Conservation (phyloP, 2,329 filamentous ascomycete genomes). For the Aspergillus transmontanensis region DNA sequence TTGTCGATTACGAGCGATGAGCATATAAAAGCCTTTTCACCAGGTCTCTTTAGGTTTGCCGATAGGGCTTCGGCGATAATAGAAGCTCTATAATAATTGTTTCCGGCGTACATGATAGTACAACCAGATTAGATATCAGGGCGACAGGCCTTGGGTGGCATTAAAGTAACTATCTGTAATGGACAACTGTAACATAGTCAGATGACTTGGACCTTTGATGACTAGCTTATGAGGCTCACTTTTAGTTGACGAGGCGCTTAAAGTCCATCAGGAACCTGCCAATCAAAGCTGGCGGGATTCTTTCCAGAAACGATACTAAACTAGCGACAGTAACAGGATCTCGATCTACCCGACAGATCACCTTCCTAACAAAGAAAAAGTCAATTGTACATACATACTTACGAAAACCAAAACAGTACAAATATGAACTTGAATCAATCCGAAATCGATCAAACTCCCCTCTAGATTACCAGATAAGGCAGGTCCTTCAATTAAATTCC, state of each 20-base stretch:
- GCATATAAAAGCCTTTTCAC: slow-evolving; percentile 10
- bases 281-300: not conserved
- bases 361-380: not conserved
- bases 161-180: no score
- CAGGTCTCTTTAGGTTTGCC: not conserved
- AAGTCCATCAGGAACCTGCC: not conserved
- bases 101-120: no score
- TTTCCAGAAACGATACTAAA: not conserved
- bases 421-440: not conserved
- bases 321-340: not conserved
- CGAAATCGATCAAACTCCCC: no score
- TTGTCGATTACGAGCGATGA: slow-evolving; percentile 21
- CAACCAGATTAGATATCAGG: no score
- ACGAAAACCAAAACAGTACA: no score
- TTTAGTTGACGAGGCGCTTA: not conserved
- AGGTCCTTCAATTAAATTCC: not conserved
- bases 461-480: not conserved
- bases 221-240: not conserved
- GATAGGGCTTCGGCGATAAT: not conserved
- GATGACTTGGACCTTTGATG: not conserved
- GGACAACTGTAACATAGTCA: not conserved
- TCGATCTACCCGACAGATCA: not conserved
- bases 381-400: not conserved
- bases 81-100: not conserved
- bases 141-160: no score